Percentiles rank a stretch among this genome's conserved stretches.
Evolutionary conservation across 2,329 filamentous ascomycete species (phyloP).

Genomic region (Pseudogymnoascus sp.): DNA sequence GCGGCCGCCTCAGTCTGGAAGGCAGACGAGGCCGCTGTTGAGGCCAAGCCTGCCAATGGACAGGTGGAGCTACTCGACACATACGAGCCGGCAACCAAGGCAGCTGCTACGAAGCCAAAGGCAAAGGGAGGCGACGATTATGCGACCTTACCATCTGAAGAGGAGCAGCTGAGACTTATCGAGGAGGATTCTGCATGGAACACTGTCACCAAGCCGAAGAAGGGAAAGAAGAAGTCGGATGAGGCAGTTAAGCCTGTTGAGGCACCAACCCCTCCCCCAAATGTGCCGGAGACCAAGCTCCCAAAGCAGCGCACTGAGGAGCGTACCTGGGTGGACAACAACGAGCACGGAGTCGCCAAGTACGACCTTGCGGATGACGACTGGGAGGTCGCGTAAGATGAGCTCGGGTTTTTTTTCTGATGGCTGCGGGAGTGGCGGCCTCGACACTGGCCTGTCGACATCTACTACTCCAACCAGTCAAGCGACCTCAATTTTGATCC

Average conservation of each 20-base stretch:
- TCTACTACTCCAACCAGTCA: neutral
- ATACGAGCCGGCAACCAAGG: constrained; percentile 37
- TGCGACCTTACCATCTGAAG: constrained; percentile 45
- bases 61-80: constrained; percentile 51
- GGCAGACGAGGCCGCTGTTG: constrained; percentile 23
- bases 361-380: constrained; percentile 7
- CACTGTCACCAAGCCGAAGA: constrained; percentile 45
- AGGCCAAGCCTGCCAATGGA: constrained; percentile 23
- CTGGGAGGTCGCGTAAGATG: constrained; percentile 11
- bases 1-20: constrained; percentile 41
- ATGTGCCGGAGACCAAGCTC: neutral
- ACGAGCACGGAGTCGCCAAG: neutral
- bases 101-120: constrained; percentile 21
- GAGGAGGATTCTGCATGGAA: constrained; percentile 47
- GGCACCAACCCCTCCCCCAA: neutral
- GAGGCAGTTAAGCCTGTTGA: constrained; percentile 11
- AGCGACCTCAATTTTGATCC: neutral
- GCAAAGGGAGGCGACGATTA: constrained; percentile 14
- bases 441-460: neutral
- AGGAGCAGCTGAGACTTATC: constrained; percentile 54
- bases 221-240: constrained; percentile 31
- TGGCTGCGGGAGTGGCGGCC: neutral
- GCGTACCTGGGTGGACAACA: neutral
- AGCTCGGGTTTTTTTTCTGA: neutral
- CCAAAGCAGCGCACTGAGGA: neutral